These are phyloP conservation scores for Pecoramyces ruminantium DNA, from an alignment of 192 early-diverging fungal species.

Conservation along the genomic window DNA sequence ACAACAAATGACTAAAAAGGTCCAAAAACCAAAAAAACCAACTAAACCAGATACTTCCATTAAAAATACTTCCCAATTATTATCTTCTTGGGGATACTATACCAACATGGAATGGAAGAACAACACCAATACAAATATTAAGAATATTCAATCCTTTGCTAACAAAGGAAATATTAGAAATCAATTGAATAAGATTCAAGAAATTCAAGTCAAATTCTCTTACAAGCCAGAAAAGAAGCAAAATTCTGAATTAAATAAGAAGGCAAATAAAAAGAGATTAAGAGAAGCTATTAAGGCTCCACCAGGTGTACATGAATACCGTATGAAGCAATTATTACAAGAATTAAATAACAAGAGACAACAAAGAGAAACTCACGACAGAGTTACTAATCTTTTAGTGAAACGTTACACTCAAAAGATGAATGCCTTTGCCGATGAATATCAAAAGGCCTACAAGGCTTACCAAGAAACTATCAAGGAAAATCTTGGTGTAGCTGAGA, in stretches of 20 bases:
- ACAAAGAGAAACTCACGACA: not conserved
- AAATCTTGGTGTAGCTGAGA: not conserved
- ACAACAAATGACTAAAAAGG: not conserved
- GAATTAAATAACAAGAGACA: not conserved
- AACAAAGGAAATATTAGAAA: not conserved
- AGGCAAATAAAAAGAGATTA: not conserved
- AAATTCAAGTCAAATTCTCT: not conserved
- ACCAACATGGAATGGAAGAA: not conserved
- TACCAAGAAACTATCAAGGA: not conserved
- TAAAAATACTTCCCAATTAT: not conserved
- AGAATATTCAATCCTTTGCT: not conserved
- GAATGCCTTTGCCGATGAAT: not conserved
- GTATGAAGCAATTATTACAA: not conserved
- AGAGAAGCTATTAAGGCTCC: not conserved
- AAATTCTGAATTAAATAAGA: not conserved
- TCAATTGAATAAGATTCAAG: not conserved
- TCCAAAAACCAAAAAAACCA: not conserved
- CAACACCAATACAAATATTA: not conserved
- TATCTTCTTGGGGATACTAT: not conserved
- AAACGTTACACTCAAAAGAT: not conserved
- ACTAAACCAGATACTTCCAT: not conserved
- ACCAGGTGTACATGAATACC: not conserved
- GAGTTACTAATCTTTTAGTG: not conserved
- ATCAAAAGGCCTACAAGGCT: not conserved
- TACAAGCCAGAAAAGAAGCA: not conserved